phyloP scores from a whole-genome alignment of 352 stramenopile species.

The Phytophthora sp. region DNA sequence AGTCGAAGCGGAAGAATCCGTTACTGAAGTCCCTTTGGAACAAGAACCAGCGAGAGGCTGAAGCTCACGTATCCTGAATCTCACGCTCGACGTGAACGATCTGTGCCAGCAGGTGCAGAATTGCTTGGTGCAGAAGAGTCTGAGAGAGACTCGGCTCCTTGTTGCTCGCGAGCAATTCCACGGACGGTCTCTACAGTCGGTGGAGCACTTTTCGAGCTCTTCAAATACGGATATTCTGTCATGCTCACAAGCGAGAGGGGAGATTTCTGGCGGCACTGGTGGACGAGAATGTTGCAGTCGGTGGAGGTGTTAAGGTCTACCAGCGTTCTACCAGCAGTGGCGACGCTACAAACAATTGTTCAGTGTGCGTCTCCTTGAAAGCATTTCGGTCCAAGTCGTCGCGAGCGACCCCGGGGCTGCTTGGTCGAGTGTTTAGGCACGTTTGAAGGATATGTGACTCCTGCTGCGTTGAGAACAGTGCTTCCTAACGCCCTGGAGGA shows the following conservation, averaged over 20 bases:
- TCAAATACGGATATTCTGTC: slow-evolving; percentile 17
- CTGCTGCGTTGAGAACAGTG: slow-evolving; percentile 9
- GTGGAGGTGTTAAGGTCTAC: slow-evolving; percentile 7
- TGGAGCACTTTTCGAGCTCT: slow-evolving; percentile 34
- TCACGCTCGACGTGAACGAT: slow-evolving; percentile 31
- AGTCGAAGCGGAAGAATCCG: background rate
- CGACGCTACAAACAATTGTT: slow-evolving; percentile 44
- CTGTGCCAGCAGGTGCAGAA: slow-evolving; percentile 24
- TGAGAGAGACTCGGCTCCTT: slow-evolving; percentile 15
- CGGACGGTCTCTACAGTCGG: slow-evolving; percentile 7
- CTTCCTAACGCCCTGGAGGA: slow-evolving; percentile 15
- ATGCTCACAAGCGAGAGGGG: background rate
- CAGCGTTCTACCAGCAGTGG: slow-evolving; percentile 46
- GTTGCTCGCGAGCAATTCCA: slow-evolving; percentile 25
- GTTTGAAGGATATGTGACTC: slow-evolving; percentile 18
- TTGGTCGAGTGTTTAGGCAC: slow-evolving; percentile 22
- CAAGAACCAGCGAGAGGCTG: slow-evolving; percentile 13
- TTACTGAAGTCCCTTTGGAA: background rate
- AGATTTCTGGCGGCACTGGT: slow-evolving; percentile 29
- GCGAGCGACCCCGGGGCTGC: slow-evolving; percentile 10
- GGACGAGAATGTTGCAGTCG: slow-evolving; percentile 19
- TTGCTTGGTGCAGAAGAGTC: slow-evolving; percentile 6
- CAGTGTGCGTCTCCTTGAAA: slow-evolving; percentile 7
- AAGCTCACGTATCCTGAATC: slow-evolving; percentile 23
- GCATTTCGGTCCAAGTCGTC: slow-evolving; percentile 22